These are phyloP conservation scores for Fraxinus excelsior DNA, from an alignment of 257 asterid species.

Conservation along the genomic window DNA sequence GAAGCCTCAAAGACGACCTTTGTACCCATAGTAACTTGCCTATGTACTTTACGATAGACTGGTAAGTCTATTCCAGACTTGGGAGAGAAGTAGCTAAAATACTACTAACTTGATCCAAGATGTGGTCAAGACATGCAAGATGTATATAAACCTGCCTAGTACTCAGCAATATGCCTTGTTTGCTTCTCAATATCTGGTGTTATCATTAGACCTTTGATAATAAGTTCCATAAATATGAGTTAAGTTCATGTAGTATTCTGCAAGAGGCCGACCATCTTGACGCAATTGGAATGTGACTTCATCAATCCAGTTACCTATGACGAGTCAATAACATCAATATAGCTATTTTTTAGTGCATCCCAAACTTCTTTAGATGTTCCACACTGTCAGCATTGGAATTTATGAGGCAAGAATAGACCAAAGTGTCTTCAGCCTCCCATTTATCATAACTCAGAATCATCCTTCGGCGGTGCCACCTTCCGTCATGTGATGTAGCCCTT, in stretches of 20 bases:
- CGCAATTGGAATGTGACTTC: neutral
- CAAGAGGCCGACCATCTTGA: neutral
- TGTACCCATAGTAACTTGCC: neutral
- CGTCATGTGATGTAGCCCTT: neutral
- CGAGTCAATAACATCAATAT: neutral
- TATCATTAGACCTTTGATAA: too few species aligned
- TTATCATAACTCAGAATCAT: too few species aligned
- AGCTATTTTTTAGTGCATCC: neutral
- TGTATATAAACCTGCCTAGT: neutral
- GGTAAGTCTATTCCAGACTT: neutral
- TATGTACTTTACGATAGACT: neutral
- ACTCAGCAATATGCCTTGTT: neutral
- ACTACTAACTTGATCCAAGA: neutral
- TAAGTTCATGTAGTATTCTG: neutral
- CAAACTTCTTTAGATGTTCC: neutral
- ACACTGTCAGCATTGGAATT: too few species aligned
- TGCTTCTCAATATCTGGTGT: neutral
- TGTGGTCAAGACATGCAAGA: neutral
- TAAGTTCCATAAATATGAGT: neutral
- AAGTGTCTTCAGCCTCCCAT: too few species aligned
- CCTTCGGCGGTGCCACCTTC: too few species aligned
- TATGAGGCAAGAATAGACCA: too few species aligned
- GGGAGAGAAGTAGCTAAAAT: neutral
- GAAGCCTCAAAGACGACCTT: neutral
- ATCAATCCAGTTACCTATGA: neutral